These are phyloP conservation scores for Pseudogymnoascus sp. DNA, from an alignment of 2,329 filamentous ascomycete species.

Conservation along the genomic window DNA sequence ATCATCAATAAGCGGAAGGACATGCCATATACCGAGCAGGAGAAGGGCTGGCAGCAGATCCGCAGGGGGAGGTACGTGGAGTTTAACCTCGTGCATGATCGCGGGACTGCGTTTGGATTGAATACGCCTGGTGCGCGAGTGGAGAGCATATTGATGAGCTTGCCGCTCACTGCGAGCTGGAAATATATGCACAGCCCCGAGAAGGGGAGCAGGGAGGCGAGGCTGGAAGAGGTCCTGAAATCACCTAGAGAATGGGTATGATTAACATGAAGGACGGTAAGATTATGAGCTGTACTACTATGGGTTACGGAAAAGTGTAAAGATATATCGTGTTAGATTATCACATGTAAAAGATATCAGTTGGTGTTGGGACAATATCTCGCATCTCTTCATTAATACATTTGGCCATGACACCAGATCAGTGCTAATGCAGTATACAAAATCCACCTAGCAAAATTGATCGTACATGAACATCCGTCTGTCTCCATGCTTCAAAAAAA, in stretches of 20 bases:
- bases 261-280: background rate
- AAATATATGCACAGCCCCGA: constrained; percentile 89
- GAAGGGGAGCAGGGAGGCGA: constrained; percentile 68
- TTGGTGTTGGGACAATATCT: background rate
- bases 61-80: constrained; percentile 93
- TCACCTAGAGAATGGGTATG: constrained; percentile 63
- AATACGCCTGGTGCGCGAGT: constrained; percentile 87
- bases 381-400: constrained; percentile 12
- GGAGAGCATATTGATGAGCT: constrained; percentile 95
- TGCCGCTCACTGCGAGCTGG: constrained; percentile 90
- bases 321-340: constrained; percentile 6
- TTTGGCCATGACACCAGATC: constrained; percentile 12
- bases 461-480: constrained; percentile 9
- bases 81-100: constrained; percentile 96
- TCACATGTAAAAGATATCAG: constrained; percentile 3
- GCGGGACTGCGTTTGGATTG: constrained; percentile 88
- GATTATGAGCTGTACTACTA: constrained; percentile 9
- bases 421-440: constrained; percentile 12
- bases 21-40: constrained; percentile 77
- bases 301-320: background rate
- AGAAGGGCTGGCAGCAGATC: constrained; percentile 96
- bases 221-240: constrained; percentile 66
- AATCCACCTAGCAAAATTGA: constrained; percentile 10
- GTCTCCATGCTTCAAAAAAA: constrained; percentile 3
- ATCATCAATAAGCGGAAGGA: constrained; percentile 86